Evolutionary conservation across 306 rosid genomes (phyloP).

Genomic region (Prunus persica): DNA sequence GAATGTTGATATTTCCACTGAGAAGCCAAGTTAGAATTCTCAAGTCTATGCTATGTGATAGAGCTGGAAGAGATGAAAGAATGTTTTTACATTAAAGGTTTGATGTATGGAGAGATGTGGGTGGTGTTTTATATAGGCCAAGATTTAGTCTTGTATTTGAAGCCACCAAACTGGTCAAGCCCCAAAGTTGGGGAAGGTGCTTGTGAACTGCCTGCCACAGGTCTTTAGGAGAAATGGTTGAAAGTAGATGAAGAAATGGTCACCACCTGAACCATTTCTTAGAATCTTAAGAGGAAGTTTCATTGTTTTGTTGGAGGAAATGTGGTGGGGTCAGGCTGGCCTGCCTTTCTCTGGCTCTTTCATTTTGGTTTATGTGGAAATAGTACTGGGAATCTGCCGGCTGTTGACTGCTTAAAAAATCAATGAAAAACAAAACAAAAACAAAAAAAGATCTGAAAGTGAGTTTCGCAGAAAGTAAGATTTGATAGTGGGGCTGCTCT

Average conservation of each 20-base stretch:
- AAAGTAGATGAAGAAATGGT: neutral
- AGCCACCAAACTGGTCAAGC: neutral
- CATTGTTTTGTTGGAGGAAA: neutral
- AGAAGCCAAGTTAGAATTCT: conserved; percentile 11
- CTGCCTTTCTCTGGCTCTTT: neutral
- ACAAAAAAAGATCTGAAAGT: conserved; percentile 11
- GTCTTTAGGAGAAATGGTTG: neutral
- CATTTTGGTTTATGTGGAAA: neutral
- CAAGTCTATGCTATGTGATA: neutral
- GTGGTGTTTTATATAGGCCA: conserved; percentile 2
- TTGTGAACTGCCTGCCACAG: neutral
- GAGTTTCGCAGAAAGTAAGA: neutral
- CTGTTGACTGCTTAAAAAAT: neutral
- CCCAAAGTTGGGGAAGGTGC: conserved; percentile 39
- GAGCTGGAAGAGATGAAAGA: conserved; percentile 19
- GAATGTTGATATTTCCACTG: neutral
- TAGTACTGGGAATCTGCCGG: neutral
- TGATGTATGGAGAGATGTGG: neutral
- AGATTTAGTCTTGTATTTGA: conserved; percentile 3
- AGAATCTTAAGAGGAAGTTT: neutral
- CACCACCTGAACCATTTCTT: neutral
- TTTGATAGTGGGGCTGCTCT: neutral
- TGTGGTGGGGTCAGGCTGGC: neutral
- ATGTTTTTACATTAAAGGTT: neutral
- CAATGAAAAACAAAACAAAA: neutral